Evolutionary conservation across 441 rosid genomes (phyloP), one percentile per base, ranked within the genome.

Genomic region (Pelargonium australe): DNA sequence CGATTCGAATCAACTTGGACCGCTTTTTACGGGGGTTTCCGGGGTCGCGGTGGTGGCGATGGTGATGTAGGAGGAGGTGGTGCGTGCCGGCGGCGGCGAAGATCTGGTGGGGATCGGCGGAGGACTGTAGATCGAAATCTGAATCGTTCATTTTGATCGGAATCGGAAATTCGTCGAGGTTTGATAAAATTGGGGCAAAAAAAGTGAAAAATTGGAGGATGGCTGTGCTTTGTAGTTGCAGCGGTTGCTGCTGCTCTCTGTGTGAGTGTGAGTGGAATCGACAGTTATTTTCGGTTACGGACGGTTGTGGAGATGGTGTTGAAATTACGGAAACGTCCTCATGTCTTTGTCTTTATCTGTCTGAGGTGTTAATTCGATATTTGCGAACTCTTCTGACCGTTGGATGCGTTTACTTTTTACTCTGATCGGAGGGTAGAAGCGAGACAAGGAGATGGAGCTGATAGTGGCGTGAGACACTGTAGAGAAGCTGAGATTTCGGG

Each of bases 21-120:
- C 94, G 80, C 76, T 84, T 94, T 75, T 81, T 91, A 4, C 81
- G 76, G 0, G 81, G 85, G 64, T 86, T 85, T 3, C 25, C 25
- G 25, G 25, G 25, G 25, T 23, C 25, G 25, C 25, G 25, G 25
- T 23, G 25, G 25, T 23, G 25, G 25, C 25, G 25, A 23, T 23
- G 25, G 51, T 2, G 2, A 13, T 45, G 12, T 0, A 2, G 51
- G 51, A 7, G 51, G 51, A 45, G 51, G 51, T 45, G 51, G 12
- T 7, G 51, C 51, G 51, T 45, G 2, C 12, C 25, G 25, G 25
- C 25, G 25, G 25, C 51, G 51, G 51, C 2, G 11, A 45, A 2
- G 11, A 45, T 45, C 51, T 45, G 51, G 51, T 10, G 51, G 51
- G 51, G 51, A 10, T 45, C 51, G 51, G 12, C 51, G 51, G 51